Evolutionary conservation across 306 rosid species (phyloP).

Genomic region (Cercis canadensis): DNA sequence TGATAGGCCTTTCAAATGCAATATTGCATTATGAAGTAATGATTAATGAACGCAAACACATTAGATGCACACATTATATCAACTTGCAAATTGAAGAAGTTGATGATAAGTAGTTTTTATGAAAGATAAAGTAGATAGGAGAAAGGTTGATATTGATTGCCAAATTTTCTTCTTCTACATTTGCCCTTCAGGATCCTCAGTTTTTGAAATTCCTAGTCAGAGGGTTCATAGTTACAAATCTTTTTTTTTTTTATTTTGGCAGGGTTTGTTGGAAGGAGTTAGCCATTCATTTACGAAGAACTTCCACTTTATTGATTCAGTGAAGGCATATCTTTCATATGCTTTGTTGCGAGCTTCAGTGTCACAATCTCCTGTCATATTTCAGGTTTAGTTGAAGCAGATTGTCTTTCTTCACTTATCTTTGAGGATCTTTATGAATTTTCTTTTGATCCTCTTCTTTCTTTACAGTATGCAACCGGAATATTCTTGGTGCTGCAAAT

Average conservation of each 20-base stretch:
- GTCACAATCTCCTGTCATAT: constrained; percentile 90
- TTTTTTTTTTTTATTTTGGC: constrained; percentile 39
- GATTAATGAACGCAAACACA: neutral
- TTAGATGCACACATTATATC: neutral
- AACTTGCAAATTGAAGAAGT: neutral
- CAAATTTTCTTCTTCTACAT: constrained; percentile 16
- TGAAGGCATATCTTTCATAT: constrained; percentile 98
- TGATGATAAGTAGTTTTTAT: neutral
- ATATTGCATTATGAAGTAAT: neutral
- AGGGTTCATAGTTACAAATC: constrained; percentile 26
- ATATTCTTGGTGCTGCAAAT: constrained; percentile 88
- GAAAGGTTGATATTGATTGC: constrained; percentile 15
- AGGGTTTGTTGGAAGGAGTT: constrained; percentile 99
- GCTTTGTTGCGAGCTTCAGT: constrained; percentile 95
- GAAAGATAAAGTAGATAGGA: constrained; percentile 11
- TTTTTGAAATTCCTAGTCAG: constrained; percentile 24
- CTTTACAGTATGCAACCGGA: constrained; percentile 92
- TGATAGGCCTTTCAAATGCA: no score
- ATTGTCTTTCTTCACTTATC: constrained; percentile 26
- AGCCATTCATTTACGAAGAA: constrained; percentile 90
- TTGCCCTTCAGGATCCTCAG: constrained; percentile 30
- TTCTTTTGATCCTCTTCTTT: constrained; percentile 41
- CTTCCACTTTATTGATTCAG: constrained; percentile 99
- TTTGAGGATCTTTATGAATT: constrained; percentile 25
- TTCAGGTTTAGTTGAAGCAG: constrained; percentile 70